Percentiles rank a stretch among this genome's conserved stretches.
Evolutionary conservation across 352 stramenopile genomes (phyloP).

Genomic region (Aphanomyces euteiches): DNA sequence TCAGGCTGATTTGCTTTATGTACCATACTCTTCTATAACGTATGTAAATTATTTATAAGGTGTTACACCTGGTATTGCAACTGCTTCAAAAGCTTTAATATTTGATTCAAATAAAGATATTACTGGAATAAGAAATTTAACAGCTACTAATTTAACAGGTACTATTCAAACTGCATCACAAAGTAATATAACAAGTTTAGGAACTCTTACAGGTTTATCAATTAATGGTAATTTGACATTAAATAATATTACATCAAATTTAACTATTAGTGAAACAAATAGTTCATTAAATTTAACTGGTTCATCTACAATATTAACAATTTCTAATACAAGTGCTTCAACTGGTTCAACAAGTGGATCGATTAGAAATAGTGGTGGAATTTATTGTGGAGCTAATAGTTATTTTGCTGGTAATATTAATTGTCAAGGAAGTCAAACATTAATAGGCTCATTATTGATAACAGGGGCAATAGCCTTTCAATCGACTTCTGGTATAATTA

Average conservation of each 20-base stretch:
- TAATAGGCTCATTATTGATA: background rate
- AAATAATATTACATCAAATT: background rate
- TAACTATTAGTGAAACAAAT: slow-evolving; percentile 1
- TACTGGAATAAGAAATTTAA: slow-evolving; percentile 15
- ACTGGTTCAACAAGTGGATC: background rate
- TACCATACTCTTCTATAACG: background rate
- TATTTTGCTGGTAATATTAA: slow-evolving; percentile 8
- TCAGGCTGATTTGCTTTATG: background rate
- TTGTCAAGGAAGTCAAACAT: slow-evolving; percentile 6
- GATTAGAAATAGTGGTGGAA: background rate
- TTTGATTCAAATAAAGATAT: slow-evolving; percentile 21
- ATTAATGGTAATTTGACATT: background rate
- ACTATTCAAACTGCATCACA: slow-evolving; percentile 6
- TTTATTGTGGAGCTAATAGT: slow-evolving; percentile 7
- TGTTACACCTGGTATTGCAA: slow-evolving; percentile 1
- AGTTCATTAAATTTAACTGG: slow-evolving; percentile 1
- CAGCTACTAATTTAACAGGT: slow-evolving; percentile 4
- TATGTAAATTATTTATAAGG: background rate
- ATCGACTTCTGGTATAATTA: background rate
- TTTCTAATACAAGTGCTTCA: too few relatives aligned
- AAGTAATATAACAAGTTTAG: background rate
- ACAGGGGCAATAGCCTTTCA: slow-evolving; percentile 4
- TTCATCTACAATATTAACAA: background rate
- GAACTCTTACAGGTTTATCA: background rate
- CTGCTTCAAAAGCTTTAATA: slow-evolving; percentile 14